Percentiles rank a stretch among this genome's conserved stretches.
These are phyloP conservation scores for Aspergillaceae sp. DNA, from an alignment of 2,329 filamentous ascomycete genomes.

Conservation along the genomic window DNA sequence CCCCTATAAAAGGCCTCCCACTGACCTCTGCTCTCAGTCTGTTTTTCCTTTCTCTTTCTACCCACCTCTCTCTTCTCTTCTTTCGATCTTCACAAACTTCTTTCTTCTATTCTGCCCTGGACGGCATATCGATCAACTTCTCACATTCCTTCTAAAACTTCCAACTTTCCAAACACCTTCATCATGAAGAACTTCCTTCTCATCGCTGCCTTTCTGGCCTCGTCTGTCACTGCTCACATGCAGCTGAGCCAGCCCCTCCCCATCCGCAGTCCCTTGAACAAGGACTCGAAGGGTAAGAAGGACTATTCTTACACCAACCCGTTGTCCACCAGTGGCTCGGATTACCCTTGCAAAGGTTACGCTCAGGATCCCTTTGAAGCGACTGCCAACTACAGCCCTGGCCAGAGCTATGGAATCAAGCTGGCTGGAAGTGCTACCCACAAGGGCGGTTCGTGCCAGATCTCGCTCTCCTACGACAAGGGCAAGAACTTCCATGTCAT, in stretches of 20 bases:
- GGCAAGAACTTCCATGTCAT: conserved; percentile 63
- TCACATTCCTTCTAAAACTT: too few relatives aligned
- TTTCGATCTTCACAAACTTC: neutral
- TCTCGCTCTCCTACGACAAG: conserved; percentile 64
- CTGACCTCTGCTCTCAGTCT: neutral
- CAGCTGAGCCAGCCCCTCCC: conserved; percentile 49
- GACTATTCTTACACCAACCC: conserved; percentile 68
- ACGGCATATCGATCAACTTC: neutral
- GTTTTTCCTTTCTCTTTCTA: neutral
- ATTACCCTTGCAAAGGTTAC: conserved; percentile 72
- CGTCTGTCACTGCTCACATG: conserved; percentile 40
- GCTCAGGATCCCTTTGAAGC: conserved; percentile 44
- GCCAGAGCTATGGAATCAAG: conserved; percentile 54
- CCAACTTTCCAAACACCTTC: neutral
- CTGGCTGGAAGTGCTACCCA: conserved; percentile 56
- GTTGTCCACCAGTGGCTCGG: conserved; percentile 47
- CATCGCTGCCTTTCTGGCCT: conserved; percentile 24
- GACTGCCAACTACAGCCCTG: conserved; percentile 55
- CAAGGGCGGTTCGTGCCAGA: conserved; percentile 66
- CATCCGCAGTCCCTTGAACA: conserved; percentile 44
- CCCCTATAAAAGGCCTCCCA: neutral
- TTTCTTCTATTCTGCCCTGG: neutral
- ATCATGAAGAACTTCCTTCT: conserved; percentile 27
- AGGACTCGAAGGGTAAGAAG: conserved; percentile 38
- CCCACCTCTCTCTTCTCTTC: neutral